Evolutionary conservation across 306 rosid genomes (phyloP).

Genomic region (Mucuna pruriens): DNA sequence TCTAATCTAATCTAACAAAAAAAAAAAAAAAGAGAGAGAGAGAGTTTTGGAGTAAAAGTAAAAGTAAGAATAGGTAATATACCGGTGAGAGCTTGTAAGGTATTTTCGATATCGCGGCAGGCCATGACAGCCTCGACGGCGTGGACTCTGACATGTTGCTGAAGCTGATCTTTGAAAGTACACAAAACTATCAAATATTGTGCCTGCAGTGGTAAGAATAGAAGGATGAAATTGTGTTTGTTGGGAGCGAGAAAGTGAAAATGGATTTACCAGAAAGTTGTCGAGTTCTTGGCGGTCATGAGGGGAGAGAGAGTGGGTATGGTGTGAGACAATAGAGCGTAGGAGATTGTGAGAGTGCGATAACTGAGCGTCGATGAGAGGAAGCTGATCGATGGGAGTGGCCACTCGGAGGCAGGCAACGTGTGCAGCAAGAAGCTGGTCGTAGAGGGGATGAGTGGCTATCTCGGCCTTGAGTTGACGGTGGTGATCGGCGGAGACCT

Average conservation of each 20-base stretch:
- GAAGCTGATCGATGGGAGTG: slow-evolving; percentile 95
- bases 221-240: slow-evolving; percentile 9
- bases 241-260: not conserved
- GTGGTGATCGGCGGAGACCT: slow-evolving; percentile 48
- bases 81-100: slow-evolving; percentile 97
- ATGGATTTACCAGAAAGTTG: slow-evolving; percentile 63
- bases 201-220: slow-evolving; percentile 49
- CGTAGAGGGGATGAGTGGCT: slow-evolving; percentile 82
- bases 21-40: not conserved
- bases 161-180: slow-evolving; percentile 94
- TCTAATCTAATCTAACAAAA: not conserved
- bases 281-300: slow-evolving; percentile 94
- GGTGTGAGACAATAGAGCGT: slow-evolving; percentile 75
- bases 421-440: slow-evolving; percentile 85
- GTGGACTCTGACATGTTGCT: slow-evolving; percentile 94
- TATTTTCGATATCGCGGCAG: slow-evolving; percentile 97
- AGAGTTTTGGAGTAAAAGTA: no score
- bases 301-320: slow-evolving; percentile 65
- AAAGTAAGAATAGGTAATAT: not conserved
- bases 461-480: slow-evolving; percentile 85
- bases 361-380: slow-evolving; percentile 91
- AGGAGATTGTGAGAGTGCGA: slow-evolving; percentile 81
- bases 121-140: slow-evolving; percentile 99
- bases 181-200: slow-evolving; percentile 86
- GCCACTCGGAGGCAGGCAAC: slow-evolving; percentile 93